Evolutionary conservation across 805 yeast species (phyloP).

Genomic region (Kregervanrija fluxuum): DNA sequence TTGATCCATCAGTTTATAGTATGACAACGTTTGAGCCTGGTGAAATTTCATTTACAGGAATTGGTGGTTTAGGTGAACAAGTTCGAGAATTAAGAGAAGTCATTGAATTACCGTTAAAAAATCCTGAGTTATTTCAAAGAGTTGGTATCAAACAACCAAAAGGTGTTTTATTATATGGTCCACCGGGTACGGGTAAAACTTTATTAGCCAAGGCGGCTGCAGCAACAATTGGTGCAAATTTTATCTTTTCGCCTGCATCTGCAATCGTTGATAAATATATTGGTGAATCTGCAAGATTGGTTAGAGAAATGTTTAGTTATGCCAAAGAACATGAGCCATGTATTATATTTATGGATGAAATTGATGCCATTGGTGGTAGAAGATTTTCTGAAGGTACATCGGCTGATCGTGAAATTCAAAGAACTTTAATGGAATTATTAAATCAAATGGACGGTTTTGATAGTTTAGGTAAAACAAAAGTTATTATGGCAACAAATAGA

Average conservation of each 20-base stretch:
- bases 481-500: constrained; percentile 98
- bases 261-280: constrained; percentile 97
- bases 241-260: constrained; percentile 96
- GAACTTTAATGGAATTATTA: constrained; percentile 93
- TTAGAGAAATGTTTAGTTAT: constrained; percentile 96
- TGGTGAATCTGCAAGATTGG: constrained; percentile 94
- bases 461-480: constrained; percentile 91
- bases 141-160: constrained; percentile 99
- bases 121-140: constrained; percentile 91
- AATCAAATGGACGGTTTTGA: constrained; percentile 99
- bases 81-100: constrained; percentile 96
- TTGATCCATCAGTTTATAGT: constrained; percentile 94
- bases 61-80: constrained; percentile 95
- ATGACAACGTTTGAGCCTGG: constrained; percentile 99
- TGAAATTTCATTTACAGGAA: constrained; percentile 86
- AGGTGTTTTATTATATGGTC: constrained; percentile 94
- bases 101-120: constrained; percentile 91
- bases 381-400: constrained; percentile 97
- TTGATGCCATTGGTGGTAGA: constrained; percentile 98
- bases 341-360: constrained; percentile 96
- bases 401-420: constrained; percentile 97
- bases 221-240: constrained; percentile 96
- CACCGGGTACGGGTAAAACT: constrained; percentile 98
- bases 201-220: constrained; percentile 96
- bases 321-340: constrained; percentile 98